Conservation (phyloP, 306 rosid genomes). For the Cucurbita pepo region DNA sequence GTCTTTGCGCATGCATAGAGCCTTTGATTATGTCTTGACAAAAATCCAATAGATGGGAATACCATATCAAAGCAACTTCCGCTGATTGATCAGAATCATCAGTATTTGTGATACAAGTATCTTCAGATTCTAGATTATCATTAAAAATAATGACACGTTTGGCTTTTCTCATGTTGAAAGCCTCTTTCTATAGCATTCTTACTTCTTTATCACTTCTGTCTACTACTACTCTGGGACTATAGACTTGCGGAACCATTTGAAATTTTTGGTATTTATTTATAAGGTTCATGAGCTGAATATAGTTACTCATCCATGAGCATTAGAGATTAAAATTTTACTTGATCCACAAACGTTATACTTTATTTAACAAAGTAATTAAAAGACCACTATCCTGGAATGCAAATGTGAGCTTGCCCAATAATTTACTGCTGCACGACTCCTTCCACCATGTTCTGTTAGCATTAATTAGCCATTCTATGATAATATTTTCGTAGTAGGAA, state of each 20-base stretch:
- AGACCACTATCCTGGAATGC: not conserved
- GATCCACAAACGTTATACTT: not conserved
- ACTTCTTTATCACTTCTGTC: not conserved
- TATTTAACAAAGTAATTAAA: not conserved
- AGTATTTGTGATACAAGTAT: too few species aligned
- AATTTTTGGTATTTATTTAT: not conserved
- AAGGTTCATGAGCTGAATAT: not conserved
- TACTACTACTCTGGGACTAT: not conserved
- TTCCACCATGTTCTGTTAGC: not conserved
- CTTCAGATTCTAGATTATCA: too few species aligned
- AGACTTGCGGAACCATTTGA: not conserved
- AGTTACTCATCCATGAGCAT: not conserved
- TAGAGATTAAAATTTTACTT: not conserved
- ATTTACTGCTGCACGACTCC: not conserved
- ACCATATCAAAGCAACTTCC: too few species aligned
- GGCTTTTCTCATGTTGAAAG: not conserved
- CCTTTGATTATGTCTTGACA: too few species aligned
- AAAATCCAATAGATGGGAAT: too few species aligned
- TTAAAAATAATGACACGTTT: too few species aligned
- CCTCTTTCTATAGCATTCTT: not conserved
- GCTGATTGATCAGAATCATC: too few species aligned
- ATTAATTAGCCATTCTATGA: too few species aligned
- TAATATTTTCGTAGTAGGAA: not conserved
- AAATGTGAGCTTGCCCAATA: not conserved
- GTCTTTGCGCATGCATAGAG: too few species aligned